Percentiles rank a stretch among this genome's conserved stretches.
These are phyloP conservation scores for Aureobasidium sp. DNA, from an alignment of 2,329 filamentous ascomycete genomes.

Conservation along the genomic window DNA sequence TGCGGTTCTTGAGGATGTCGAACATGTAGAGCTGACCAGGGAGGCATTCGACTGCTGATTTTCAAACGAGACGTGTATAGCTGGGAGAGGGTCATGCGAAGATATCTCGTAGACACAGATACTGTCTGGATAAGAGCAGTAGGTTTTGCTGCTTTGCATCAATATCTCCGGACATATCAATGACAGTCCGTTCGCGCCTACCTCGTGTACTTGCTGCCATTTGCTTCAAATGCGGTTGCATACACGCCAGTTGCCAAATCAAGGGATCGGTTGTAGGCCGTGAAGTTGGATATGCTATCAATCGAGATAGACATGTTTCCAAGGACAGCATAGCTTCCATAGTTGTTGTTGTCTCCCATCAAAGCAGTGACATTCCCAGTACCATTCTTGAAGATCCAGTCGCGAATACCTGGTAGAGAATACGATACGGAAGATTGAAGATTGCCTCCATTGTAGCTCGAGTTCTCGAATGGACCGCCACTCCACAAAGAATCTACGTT, in stretches of 20 bases:
- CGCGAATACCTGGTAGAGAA: constrained; percentile 35
- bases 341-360: constrained; percentile 33
- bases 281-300: constrained; percentile 23
- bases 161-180: background rate
- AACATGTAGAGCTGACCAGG: constrained; percentile 17
- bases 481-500: constrained; percentile 46
- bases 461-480: constrained; percentile 41
- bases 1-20: constrained; percentile 19
- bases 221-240: constrained; percentile 22
- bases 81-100: constrained; percentile 30
- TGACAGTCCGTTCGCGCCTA: background rate
- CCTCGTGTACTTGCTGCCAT: constrained; percentile 26
- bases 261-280: constrained; percentile 35
- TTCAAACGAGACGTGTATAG: constrained; percentile 34
- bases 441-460: constrained; percentile 42
- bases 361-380: constrained; percentile 38
- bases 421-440: constrained; percentile 22
- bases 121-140: constrained; percentile 39
- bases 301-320: constrained; percentile 40
- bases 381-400: constrained; percentile 42
- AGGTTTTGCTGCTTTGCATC: constrained; percentile 26
- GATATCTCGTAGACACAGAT: constrained; percentile 33
- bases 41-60: constrained; percentile 31
- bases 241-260: constrained; percentile 39
- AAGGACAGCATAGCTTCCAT: constrained; percentile 41